Evolutionary conservation across 768 basidiomycete genomes (phyloP).

Genomic region (Mycena indigotica): DNA sequence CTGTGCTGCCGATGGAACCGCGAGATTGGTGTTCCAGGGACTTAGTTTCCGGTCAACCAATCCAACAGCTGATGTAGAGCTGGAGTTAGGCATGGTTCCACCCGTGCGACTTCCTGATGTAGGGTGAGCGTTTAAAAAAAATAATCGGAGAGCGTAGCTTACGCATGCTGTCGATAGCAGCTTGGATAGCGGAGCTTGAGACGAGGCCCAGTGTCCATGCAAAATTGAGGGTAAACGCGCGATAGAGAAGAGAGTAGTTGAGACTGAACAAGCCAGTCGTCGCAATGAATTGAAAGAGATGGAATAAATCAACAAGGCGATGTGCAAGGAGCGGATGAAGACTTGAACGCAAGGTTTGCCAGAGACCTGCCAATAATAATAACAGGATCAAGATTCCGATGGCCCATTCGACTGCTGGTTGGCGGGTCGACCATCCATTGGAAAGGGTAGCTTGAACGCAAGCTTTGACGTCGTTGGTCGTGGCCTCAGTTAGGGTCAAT

Average conservation of each 20-base stretch:
- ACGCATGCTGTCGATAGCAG: conserved; percentile 81
- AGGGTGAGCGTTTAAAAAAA: conserved; percentile 81
- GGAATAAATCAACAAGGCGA: conserved; percentile 80
- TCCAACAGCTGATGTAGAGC: not conserved
- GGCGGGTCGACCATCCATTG: conserved; percentile 85
- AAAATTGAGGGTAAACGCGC: conserved; percentile 83
- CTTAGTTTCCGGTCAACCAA: not conserved
- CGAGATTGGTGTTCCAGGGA: conserved; percentile 8
- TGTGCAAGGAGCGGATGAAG: conserved; percentile 64
- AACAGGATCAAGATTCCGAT: conserved; percentile 69
- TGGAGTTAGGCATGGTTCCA: not conserved
- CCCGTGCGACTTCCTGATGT: conserved; percentile 51
- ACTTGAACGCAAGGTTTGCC: conserved; percentile 50
- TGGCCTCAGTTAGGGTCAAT: conserved; percentile 67
- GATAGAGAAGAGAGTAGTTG: conserved; percentile 85
- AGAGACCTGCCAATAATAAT: conserved; percentile 63
- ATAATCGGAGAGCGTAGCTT: conserved; percentile 78
- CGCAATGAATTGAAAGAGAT: conserved; percentile 84
- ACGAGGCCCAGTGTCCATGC: conserved; percentile 86
- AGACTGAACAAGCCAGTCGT: conserved; percentile 77
- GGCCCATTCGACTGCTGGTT: conserved; percentile 75
- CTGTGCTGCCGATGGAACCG: conserved; percentile 2
- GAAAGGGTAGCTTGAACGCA: conserved; percentile 91
- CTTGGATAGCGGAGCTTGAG: conserved; percentile 62
- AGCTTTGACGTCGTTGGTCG: conserved; percentile 74